A percentile compares a stretch with the other conserved stretches of the same genome.
phyloP scores from a whole-genome alignment of 2,329 filamentous ascomycete genomes.

The Cryphonectria carpinicola region DNA sequence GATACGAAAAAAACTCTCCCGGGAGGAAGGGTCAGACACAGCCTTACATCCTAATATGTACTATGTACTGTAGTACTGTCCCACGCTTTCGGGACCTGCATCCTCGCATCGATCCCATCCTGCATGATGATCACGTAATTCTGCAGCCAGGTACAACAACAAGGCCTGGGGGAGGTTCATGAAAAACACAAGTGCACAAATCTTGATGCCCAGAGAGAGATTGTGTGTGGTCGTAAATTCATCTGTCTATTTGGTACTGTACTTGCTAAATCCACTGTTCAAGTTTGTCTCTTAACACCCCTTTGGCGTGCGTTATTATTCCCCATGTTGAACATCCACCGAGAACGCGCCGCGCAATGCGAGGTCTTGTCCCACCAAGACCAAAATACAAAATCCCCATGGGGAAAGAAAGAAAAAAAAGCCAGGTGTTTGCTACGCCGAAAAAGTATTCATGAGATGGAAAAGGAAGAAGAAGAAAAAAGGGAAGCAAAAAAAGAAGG shows the following conservation, averaged over 20 bases:
- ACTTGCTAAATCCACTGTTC: not conserved
- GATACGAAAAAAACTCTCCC: not conserved
- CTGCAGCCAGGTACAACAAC: not conserved
- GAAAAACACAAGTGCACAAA: too few relatives aligned
- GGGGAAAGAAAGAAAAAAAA: not conserved
- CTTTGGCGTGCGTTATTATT: too few relatives aligned
- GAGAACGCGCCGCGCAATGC: not conserved
- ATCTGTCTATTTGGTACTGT: not conserved
- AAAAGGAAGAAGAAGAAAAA: not conserved
- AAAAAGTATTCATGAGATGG: not conserved
- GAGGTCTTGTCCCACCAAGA: not conserved
- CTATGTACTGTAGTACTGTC: not conserved
- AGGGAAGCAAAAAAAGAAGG: too few relatives aligned
- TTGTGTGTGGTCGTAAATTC: not conserved
- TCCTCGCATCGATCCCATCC: constrained; percentile 7
- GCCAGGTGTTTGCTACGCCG: not conserved
- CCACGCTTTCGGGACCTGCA: constrained; percentile 3
- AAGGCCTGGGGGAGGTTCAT: not conserved
- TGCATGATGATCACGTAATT: not conserved
- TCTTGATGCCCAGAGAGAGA: not conserved
- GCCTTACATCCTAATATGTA: not conserved
- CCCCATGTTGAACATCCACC: not conserved
- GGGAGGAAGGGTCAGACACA: not conserved
- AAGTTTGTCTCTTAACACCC: not conserved
- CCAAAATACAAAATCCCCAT: not conserved